phyloP scores from a whole-genome alignment of 306 rosid species.

The Lathyrus tuberosus region DNA sequence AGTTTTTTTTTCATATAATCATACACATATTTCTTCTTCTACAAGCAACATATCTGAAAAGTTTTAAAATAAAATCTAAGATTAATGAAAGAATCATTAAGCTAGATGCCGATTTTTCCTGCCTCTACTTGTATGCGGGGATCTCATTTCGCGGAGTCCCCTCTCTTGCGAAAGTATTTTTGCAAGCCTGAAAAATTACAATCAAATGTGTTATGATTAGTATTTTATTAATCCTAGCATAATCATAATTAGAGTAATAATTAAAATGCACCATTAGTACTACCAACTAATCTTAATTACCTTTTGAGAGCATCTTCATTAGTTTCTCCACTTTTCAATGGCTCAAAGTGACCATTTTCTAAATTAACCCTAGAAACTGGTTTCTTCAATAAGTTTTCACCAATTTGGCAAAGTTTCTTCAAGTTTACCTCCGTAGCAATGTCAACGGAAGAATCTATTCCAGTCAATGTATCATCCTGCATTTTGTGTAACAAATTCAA shows the following conservation, averaged over 20 bases:
- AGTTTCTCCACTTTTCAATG: slow-evolving; percentile 38
- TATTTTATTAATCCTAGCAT: neutral
- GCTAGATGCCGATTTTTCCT: neutral
- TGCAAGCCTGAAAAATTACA: slow-evolving; percentile 52
- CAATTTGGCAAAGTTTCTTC: slow-evolving; percentile 37
- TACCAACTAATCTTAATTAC: slow-evolving; percentile 29
- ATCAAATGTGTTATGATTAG: neutral
- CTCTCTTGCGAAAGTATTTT: slow-evolving; percentile 63
- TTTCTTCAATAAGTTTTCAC: slow-evolving; percentile 43
- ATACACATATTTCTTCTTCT: neutral
- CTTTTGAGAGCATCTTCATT: slow-evolving; percentile 52
- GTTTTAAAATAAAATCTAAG: too few species aligned
- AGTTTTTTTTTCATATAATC: neutral
- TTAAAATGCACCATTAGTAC: neutral
- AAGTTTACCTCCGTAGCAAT: slow-evolving; percentile 45
- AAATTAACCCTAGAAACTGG: slow-evolving; percentile 49
- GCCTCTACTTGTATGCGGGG: slow-evolving; percentile 48
- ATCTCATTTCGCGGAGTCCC: slow-evolving; percentile 52
- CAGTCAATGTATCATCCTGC: slow-evolving; percentile 52
- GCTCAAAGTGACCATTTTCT: slow-evolving; percentile 43
- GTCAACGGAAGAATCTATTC: slow-evolving; percentile 46
- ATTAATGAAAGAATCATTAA: neutral
- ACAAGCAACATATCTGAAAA: neutral
- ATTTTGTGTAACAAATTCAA: slow-evolving; percentile 15
- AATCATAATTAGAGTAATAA: neutral